Conservation (phyloP, 768 basidiomycete species). For the Tricholoma hemisulphureum region DNA sequence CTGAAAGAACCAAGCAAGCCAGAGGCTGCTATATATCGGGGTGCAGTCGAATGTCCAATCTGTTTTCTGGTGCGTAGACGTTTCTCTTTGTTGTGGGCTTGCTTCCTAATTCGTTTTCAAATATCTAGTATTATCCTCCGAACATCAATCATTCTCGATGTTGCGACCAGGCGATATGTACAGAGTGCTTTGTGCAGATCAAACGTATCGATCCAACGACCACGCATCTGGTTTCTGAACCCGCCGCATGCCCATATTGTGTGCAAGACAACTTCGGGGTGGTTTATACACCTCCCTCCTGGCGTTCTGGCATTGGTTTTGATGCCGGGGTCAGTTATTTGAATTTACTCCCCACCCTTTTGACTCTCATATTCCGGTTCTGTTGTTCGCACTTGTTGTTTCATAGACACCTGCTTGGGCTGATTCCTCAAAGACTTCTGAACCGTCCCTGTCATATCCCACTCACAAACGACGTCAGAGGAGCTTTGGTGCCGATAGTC, state of each 20-base stretch:
- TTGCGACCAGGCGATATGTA: slow-evolving; percentile 98
- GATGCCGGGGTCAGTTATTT: slow-evolving; percentile 58
- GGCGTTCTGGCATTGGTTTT: slow-evolving; percentile 77
- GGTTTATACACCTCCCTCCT: slow-evolving; percentile 77
- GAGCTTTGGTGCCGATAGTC: slow-evolving; percentile 81
- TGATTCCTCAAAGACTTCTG: slow-evolving; percentile 50
- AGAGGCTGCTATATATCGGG: slow-evolving; percentile 80
- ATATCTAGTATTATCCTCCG: slow-evolving; percentile 85
- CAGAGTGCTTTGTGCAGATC: slow-evolving; percentile 99
- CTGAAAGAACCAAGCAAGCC: slow-evolving; percentile 68
- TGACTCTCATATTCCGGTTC: slow-evolving; percentile 4
- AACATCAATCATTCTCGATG: slow-evolving; percentile 98
- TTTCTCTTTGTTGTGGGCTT: slow-evolving; percentile 15
- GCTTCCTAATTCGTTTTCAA: slow-evolving; percentile 30
- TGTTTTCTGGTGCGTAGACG: slow-evolving; percentile 82
- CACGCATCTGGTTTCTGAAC: slow-evolving; percentile 94
- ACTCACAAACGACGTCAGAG: slow-evolving; percentile 78
- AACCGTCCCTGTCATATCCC: slow-evolving; percentile 41
- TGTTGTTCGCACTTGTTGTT: not conserved
- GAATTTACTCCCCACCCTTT: slow-evolving; percentile 3
- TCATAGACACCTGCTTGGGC: slow-evolving; percentile 39
- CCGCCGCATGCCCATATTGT: slow-evolving; percentile 96
- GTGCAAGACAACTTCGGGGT: slow-evolving; percentile 97
- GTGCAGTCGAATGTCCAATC: slow-evolving; percentile 93
- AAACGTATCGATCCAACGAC: slow-evolving; percentile 93